Evolutionary conservation across 1,284 basidiomycete species (phyloP).

Genomic region (Microbotryum lychnidis-dioicae): DNA sequence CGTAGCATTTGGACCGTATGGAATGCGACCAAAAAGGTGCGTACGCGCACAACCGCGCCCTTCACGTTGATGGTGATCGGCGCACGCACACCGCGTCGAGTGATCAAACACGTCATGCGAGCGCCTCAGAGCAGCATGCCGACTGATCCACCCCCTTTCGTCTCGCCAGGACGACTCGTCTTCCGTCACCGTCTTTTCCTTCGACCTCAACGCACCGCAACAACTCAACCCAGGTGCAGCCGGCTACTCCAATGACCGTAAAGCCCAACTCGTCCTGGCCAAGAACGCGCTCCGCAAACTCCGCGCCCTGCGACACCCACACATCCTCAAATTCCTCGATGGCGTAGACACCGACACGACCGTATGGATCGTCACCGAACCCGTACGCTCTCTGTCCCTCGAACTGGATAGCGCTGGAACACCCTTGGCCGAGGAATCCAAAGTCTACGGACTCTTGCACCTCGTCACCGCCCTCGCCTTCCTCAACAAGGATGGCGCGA

Average conservation of each 20-base stretch:
- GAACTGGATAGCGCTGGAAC: not conserved
- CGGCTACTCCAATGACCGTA: constrained; percentile 54
- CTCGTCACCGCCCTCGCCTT: constrained; percentile 78
- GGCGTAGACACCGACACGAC: constrained; percentile 61
- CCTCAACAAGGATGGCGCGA: constrained; percentile 69
- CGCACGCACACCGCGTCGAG: not conserved
- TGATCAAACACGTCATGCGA: not conserved
- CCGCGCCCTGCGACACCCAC: constrained; percentile 84
- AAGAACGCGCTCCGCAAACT: constrained; percentile 87
- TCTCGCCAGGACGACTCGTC: constrained; percentile 71
- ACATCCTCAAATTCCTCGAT: constrained; percentile 91
- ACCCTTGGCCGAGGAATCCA: constrained; percentile 11
- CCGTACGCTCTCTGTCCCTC: constrained; percentile 62
- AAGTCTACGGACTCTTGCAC: constrained; percentile 22
- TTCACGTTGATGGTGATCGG: too few species aligned
- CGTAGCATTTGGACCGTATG: constrained; percentile 74
- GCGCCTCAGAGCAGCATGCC: not conserved
- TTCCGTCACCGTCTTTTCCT: constrained; percentile 79
- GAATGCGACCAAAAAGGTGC: constrained; percentile 76
- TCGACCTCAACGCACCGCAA: constrained; percentile 5
- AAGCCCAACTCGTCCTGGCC: constrained; percentile 60
- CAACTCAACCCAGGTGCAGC: not conserved
- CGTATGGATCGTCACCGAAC: constrained; percentile 91
- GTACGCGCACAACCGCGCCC: constrained; percentile 21
- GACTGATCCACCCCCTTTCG: not conserved